Evolutionary conservation across 768 basidiomycete species (phyloP), one percentile per base, ranked within the genome.

Genomic region (Mycena chlorophos): DNA sequence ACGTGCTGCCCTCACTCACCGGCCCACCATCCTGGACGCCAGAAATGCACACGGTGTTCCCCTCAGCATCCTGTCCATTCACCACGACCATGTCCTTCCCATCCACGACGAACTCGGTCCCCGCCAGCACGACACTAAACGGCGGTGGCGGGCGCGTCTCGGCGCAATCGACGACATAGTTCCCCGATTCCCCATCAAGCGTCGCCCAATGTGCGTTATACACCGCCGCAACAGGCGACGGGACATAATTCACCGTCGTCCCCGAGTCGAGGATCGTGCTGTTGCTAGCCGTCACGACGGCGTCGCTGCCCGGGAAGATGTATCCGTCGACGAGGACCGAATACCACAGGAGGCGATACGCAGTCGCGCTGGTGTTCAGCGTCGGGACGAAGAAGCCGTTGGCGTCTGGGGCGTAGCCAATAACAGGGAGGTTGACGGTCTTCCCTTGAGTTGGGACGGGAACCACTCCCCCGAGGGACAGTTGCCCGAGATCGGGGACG

Each of bases 391-490:
- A 57, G 25, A 54, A 27, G 45, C 52, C 57, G 30, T 53, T 42
- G 22, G 30, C 39, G 25, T 13, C 30, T 16, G 51, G 48, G 17
- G 56, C 20, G 47, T 56, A 65, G 10, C 57, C 57, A 37, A 59
- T 60, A 17, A 65, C 43, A 4, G 63, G 63, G 27, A 64, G 52
- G 27, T 60, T 59, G 3, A 54, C 58, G 5, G 56, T 62, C 17
- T 52, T 39, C 14, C 48, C 14, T 42, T 16, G 52, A 16, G 61
- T 54, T 14, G 54, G 46, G 28, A 64, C 63, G 22, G 64, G 64
- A 16, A 63, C 60, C n/a, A 65, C 64, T n/a, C 64, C 64, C n/a
- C 64, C 64, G 47, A 65, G 60, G 29, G 64, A 23, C 39, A 65
- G 51, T 23, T 54, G 50, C 1, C 64, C 64, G 22, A 63, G 60